Conservation (phyloP, 805 yeast genomes). For the Myxozyma geophila region DNA sequence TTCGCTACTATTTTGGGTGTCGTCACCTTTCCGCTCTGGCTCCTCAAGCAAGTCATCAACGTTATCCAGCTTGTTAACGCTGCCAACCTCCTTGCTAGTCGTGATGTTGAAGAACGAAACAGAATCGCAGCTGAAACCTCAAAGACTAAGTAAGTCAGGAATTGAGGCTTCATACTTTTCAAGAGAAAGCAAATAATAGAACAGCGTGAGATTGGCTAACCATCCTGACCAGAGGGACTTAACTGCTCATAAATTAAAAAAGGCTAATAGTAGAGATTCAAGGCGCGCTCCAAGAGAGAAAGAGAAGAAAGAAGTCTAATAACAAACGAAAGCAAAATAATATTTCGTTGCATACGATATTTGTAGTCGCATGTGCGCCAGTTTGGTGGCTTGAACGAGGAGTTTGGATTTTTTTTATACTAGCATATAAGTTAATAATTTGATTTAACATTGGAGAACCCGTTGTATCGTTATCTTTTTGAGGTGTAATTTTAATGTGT, state of each 20-base stretch:
- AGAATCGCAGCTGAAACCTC: slow-evolving; percentile 1
- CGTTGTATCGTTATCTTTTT: too few relatives aligned
- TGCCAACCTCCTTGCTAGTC: slow-evolving; percentile 73
- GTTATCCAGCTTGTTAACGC: slow-evolving; percentile 88
- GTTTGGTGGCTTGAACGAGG: slow-evolving; percentile 11
- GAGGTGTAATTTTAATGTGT: too few relatives aligned
- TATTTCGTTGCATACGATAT: slow-evolving; percentile 2
- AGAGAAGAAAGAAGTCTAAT: neutral
- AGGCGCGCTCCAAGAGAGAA: neutral
- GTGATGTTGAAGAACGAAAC: slow-evolving; percentile 65
- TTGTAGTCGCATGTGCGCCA: neutral
- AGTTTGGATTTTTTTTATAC: slow-evolving; percentile 3
- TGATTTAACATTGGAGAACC: too few relatives aligned
- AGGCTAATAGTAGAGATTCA: neutral
- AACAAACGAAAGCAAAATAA: neutral
- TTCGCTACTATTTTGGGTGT: slow-evolving; percentile 63
- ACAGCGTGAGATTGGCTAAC: neutral
- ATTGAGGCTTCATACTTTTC: neutral
- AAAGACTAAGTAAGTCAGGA: slow-evolving; percentile 13
- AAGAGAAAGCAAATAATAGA: neutral
- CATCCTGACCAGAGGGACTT: neutral
- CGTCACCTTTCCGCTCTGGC: slow-evolving; percentile 81
- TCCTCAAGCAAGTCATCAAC: slow-evolving; percentile 87
- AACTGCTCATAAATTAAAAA: neutral
- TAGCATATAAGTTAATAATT: too few relatives aligned